These are phyloP conservation scores for Kodamaea nitidulidarum DNA, from an alignment of 805 yeast genomes.

Conservation along the genomic window DNA sequence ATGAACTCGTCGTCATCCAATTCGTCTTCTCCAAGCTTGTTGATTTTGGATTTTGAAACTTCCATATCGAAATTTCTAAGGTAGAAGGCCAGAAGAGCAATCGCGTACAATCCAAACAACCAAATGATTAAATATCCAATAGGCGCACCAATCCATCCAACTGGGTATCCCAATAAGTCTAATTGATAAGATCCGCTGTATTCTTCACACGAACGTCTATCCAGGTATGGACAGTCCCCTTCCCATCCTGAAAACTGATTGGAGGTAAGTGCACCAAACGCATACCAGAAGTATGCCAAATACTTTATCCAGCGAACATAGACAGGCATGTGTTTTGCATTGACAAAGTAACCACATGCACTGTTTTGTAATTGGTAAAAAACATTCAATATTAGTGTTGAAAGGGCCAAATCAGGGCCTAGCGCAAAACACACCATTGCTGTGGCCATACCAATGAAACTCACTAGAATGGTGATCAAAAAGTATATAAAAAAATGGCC, in stretches of 20 bases:
- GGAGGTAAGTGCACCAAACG: constrained; percentile 22
- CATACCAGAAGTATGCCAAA: constrained; percentile 26
- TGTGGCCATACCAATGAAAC: constrained; percentile 51
- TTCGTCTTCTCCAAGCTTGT: constrained; percentile 19
- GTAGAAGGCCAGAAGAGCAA: constrained; percentile 14
- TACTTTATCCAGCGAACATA: constrained; percentile 28
- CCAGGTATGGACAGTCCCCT: constrained; percentile 26
- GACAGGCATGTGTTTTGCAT: constrained; percentile 25
- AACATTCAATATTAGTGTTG: constrained; percentile 17
- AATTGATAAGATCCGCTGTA: constrained; percentile 22
- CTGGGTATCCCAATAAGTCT: constrained; percentile 19
- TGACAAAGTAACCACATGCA: constrained; percentile 28
- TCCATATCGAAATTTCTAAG: constrained; percentile 20
- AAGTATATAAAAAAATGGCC: constrained; percentile 57
- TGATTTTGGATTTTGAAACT: constrained; percentile 19
- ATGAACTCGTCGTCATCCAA: constrained; percentile 8
- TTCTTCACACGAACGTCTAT: constrained; percentile 17
- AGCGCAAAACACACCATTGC: constrained; percentile 47
- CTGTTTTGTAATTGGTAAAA: constrained; percentile 27
- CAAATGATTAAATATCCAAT: constrained; percentile 20
- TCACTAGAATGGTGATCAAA: constrained; percentile 52
- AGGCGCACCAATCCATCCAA: constrained; percentile 20
- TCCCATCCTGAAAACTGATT: constrained; percentile 24
- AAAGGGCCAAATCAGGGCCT: constrained; percentile 17
- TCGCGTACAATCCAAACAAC: constrained; percentile 18